Evolutionary conservation across 768 basidiomycete species (phyloP).

Genomic region (Tylopilus sp.): DNA sequence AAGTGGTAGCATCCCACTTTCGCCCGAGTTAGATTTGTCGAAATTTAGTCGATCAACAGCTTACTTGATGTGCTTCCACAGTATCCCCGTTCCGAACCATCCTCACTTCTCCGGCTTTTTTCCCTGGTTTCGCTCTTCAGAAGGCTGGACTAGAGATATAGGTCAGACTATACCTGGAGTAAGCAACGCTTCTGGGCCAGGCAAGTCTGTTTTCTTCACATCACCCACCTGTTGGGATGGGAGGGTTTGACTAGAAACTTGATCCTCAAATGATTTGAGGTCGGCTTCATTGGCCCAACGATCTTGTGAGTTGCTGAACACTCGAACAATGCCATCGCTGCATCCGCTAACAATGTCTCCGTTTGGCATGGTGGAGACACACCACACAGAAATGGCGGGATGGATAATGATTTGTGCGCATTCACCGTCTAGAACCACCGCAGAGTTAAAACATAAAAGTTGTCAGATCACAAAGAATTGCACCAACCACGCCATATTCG

Average conservation of each 20-base stretch:
- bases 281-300: conserved; percentile 69
- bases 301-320: conserved; percentile 75
- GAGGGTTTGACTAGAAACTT: conserved; percentile 74
- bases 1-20: conserved; percentile 75
- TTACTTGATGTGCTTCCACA: conserved; percentile 90
- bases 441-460: neutral
- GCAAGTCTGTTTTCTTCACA: conserved; percentile 87
- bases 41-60: conserved; percentile 10
- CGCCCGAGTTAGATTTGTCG: neutral
- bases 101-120: conserved; percentile 88
- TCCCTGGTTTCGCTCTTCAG: conserved; percentile 48
- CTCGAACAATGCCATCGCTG: conserved; percentile 83
- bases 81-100: conserved; percentile 79
- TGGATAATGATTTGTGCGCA: conserved; percentile 86
- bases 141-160: neutral
- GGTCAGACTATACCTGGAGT: conserved; percentile 50
- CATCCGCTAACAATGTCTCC: conserved; percentile 90
- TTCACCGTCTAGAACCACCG: conserved; percentile 63
- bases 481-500: conserved; percentile 83
- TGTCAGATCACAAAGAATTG: conserved; percentile 1
- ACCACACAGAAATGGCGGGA: conserved; percentile 97
- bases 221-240: conserved; percentile 88
- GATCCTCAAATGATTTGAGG: conserved; percentile 66
- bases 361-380: conserved; percentile 82
- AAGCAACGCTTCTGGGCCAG: conserved; percentile 76